Conservation (phyloP, 441 rosid genomes). For the Populus hybrid region DNA sequence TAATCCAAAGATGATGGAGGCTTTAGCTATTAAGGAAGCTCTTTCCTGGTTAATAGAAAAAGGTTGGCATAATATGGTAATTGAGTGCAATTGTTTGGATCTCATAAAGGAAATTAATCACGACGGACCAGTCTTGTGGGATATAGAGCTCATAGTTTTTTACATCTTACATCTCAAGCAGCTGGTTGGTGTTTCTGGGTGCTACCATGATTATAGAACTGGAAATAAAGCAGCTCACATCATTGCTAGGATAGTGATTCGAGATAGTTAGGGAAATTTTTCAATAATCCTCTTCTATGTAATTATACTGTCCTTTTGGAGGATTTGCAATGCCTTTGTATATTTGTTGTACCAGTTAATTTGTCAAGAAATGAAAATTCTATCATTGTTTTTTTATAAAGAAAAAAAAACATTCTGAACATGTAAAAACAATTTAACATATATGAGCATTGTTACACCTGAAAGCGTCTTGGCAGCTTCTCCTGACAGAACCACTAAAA, state of each 20-base stretch:
- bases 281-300: neutral
- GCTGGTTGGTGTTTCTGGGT: neutral
- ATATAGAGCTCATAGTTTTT: neutral
- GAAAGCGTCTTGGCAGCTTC: conserved; percentile 78
- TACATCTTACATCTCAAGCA: neutral
- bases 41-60: neutral
- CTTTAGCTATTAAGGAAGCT: neutral
- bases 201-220: neutral
- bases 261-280: too few relatives aligned
- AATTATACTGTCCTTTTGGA: neutral
- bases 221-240: too few relatives aligned
- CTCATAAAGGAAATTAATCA: neutral
- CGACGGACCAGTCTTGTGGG: neutral
- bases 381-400: too few relatives aligned
- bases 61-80: too few relatives aligned
- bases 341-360: neutral
- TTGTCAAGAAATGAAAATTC: neutral
- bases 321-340: neutral
- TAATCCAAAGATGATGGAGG: neutral
- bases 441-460: conserved; percentile 37
- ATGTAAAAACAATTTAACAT: too few relatives aligned
- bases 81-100: neutral
- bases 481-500: conserved; percentile 71
- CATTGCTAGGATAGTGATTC: neutral
- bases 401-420: too few relatives aligned